Percentiles rank a stretch among this genome's conserved stretches.
Conservation (phyloP, 2,329 filamentous ascomycete genomes). For the Knoxdaviesia proteae region DNA sequence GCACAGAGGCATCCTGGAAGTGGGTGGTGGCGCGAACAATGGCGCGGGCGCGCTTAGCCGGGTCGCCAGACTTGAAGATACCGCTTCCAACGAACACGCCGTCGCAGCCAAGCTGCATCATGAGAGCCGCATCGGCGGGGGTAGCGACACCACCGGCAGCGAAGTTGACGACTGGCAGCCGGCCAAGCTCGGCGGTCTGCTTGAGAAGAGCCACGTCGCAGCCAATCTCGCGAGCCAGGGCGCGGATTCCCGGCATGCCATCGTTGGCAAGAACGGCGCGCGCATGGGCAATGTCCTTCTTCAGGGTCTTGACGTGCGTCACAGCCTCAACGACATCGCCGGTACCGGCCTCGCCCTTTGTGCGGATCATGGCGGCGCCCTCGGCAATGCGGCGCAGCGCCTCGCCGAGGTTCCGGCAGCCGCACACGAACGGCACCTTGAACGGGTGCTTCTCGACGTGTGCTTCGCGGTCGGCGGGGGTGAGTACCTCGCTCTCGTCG, state of each 20-base stretch:
- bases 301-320: conserved; percentile 84
- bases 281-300: conserved; percentile 58
- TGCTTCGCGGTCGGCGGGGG: conserved; percentile 72
- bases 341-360: conserved; percentile 93
- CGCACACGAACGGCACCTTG: conserved; percentile 82
- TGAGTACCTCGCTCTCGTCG: conserved; percentile 94
- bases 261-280: conserved; percentile 46
- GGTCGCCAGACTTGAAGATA: conserved; percentile 93
- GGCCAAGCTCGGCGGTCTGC: conserved; percentile 69
- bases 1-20: conserved; percentile 62
- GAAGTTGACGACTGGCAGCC: conserved; percentile 92
- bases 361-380: conserved; percentile 96
- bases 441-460: conserved; percentile 81
- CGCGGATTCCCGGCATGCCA: conserved; percentile 34
- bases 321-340: conserved; percentile 95
- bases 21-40: conserved; percentile 91
- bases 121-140: conserved; percentile 77
- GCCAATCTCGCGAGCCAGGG: conserved; percentile 63
- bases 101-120: conserved; percentile 99
- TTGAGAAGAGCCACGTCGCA: conserved; percentile 60
- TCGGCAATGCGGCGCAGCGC: conserved; percentile 77
- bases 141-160: conserved; percentile 99
- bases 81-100: conserved; percentile 93
- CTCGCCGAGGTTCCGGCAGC: conserved; percentile 85
- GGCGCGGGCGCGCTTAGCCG: conserved; percentile 72